phyloP scores from a whole-genome alignment of 2,329 filamentous ascomycete genomes.

The Chrysosporium keratinophilum region DNA sequence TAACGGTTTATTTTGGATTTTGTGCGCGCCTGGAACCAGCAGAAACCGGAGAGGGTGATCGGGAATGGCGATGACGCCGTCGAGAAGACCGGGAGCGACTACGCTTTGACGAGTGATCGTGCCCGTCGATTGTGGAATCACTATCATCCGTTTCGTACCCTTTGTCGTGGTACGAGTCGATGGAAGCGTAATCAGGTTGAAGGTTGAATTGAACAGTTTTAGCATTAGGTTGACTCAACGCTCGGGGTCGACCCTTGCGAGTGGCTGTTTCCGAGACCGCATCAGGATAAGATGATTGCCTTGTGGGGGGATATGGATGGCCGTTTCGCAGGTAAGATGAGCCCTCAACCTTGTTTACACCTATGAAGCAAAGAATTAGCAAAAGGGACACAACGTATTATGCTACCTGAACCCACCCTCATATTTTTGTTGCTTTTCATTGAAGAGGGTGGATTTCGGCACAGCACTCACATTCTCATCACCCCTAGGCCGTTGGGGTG shows the following conservation, averaged over 20 bases:
- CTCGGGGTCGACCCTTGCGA: neutral
- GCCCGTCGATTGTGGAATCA: conserved; percentile 27
- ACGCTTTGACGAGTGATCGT: conserved; percentile 17
- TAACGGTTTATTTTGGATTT: neutral
- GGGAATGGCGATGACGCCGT: neutral
- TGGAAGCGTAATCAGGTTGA: conserved; percentile 6
- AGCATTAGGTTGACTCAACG: conserved; percentile 1
- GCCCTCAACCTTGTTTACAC: conserved; percentile 16
- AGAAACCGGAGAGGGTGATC: neutral
- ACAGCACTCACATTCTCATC: conserved; percentile 45
- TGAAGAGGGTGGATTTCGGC: conserved; percentile 24
- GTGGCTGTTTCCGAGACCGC: neutral
- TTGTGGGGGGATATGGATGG: neutral
- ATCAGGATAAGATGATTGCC: neutral
- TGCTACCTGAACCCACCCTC: conserved; percentile 34
- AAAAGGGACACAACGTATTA: neutral
- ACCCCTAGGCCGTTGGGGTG: conserved; percentile 29
- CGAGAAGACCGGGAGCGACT: neutral
- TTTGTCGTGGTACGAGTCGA: neutral
- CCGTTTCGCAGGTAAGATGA: neutral
- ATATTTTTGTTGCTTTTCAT: conserved; percentile 28
- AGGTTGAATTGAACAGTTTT: conserved; percentile 18
- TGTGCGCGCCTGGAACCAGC: neutral
- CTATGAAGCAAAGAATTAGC: conserved; percentile 15
- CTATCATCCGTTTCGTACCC: conserved; percentile 39